Evolutionary conservation across 2,329 filamentous ascomycete genomes (phyloP).

Genomic region (Fusarium sororula): DNA sequence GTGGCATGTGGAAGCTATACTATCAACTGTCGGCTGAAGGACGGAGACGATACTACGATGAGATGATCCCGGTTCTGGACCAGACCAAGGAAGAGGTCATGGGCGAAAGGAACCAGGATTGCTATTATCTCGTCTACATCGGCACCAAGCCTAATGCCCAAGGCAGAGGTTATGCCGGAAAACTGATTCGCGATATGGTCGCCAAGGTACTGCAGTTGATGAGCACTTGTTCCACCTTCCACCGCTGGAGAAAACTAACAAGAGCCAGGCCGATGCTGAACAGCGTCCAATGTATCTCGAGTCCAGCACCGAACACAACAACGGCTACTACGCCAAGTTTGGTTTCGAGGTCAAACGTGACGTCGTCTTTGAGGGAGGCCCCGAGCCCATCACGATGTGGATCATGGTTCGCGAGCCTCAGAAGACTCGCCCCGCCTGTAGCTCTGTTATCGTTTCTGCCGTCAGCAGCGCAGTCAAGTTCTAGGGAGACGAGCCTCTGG

Average conservation of each 20-base stretch:
- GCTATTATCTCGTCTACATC: conserved; percentile 86
- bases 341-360: conserved; percentile 74
- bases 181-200: conserved; percentile 76
- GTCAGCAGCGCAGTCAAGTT: conserved; percentile 36
- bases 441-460: conserved; percentile 32
- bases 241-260: background rate
- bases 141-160: conserved; percentile 77
- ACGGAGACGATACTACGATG: conserved; percentile 76
- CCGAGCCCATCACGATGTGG: conserved; percentile 71
- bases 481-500: conserved; percentile 38
- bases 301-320: conserved; percentile 75
- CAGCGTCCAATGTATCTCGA: conserved; percentile 79
- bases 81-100: conserved; percentile 75
- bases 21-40: conserved; percentile 79
- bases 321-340: conserved; percentile 77
- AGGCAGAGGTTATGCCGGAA: conserved; percentile 76
- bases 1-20: conserved; percentile 80
- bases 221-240: background rate
- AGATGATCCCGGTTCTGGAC: conserved; percentile 79
- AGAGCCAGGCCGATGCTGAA: conserved; percentile 72
- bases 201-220: conserved; percentile 57
- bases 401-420: conserved; percentile 84
- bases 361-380: conserved; percentile 68
- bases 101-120: conserved; percentile 70
- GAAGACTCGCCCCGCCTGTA: conserved; percentile 42